Conservation (phyloP, 352 stramenopile species). For the Thraustochytrium striatum region DNA sequence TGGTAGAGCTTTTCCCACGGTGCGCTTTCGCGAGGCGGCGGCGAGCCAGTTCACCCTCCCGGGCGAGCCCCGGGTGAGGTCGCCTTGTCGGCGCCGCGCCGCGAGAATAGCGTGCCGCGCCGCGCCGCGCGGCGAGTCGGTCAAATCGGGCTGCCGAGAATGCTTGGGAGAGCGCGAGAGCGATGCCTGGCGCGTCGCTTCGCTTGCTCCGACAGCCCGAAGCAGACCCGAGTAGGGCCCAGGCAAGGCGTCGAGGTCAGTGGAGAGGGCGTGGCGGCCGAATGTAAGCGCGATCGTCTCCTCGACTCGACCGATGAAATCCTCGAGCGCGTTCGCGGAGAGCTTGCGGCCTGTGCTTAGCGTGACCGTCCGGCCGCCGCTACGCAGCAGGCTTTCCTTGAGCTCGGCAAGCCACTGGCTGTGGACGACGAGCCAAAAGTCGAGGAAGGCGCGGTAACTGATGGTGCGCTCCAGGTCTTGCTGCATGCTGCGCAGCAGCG, state of each 20-base stretch:
- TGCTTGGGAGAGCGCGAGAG: background rate
- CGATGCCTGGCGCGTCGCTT: background rate
- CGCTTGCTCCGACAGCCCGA: background rate
- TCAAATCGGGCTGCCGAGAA: too few relatives aligned
- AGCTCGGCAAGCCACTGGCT: conserved; percentile 17
- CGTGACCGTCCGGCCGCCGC: background rate
- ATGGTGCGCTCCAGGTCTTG: conserved; percentile 19
- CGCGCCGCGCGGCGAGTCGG: background rate
- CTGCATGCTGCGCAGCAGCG: conserved; percentile 5
- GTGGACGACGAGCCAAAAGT: conserved; percentile 35
- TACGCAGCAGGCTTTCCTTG: background rate
- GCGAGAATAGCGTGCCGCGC: background rate
- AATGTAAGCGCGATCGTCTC: background rate
- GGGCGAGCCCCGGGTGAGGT: too few relatives aligned
- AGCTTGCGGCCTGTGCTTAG: background rate
- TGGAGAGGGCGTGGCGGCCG: background rate
- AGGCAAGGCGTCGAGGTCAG: background rate
- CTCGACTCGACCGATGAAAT: background rate
- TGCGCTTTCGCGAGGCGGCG: too few relatives aligned
- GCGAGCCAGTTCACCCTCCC: too few relatives aligned
- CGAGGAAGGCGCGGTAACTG: conserved; percentile 10
- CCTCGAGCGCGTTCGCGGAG: background rate
- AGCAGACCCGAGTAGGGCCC: background rate
- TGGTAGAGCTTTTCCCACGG: background rate
- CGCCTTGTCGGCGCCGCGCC: background rate